Evolutionary conservation across 768 basidiomycete species (phyloP).

Genomic region (Psilocybe sp.): DNA sequence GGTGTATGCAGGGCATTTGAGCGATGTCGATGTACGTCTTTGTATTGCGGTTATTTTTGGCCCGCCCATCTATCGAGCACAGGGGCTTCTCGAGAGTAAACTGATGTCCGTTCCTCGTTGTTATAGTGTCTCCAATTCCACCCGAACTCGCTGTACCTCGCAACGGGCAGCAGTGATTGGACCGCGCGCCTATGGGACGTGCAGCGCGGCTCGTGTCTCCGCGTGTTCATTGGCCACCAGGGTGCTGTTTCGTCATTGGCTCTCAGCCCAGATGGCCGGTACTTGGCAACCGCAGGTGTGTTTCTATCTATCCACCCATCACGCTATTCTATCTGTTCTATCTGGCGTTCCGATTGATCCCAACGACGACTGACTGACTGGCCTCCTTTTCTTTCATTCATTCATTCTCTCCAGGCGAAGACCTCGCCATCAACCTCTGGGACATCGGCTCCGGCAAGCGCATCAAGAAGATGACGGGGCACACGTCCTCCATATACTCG

Average conservation of each 20-base stretch:
- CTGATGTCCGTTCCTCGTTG: constrained; percentile 1
- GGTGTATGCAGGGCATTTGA: constrained; percentile 93
- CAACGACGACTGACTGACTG: background rate
- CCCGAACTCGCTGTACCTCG: constrained; percentile 95
- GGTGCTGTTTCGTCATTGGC: constrained; percentile 84
- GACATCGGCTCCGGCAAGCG: constrained; percentile 92
- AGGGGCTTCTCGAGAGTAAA: background rate
- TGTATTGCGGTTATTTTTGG: background rate
- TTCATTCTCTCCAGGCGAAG: constrained; percentile 56
- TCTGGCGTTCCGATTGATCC: too few relatives aligned
- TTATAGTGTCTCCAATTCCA: constrained; percentile 90
- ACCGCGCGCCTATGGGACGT: constrained; percentile 98
- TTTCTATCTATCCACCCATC: background rate
- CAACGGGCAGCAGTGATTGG: constrained; percentile 95
- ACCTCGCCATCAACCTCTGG: constrained; percentile 94
- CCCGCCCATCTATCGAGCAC: too few relatives aligned
- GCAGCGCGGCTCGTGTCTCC: constrained; percentile 90
- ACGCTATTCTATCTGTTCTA: background rate
- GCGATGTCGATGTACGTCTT: constrained; percentile 89
- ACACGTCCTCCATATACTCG: constrained; percentile 85
- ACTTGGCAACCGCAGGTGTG: constrained; percentile 85
- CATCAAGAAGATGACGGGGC: constrained; percentile 96
- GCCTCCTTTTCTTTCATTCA: background rate
- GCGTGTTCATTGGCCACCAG: constrained; percentile 95
- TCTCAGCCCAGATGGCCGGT: constrained; percentile 90